Evolutionary conservation across 345 rosid species (phyloP).

Genomic region (Streptanthus diversifolius): DNA sequence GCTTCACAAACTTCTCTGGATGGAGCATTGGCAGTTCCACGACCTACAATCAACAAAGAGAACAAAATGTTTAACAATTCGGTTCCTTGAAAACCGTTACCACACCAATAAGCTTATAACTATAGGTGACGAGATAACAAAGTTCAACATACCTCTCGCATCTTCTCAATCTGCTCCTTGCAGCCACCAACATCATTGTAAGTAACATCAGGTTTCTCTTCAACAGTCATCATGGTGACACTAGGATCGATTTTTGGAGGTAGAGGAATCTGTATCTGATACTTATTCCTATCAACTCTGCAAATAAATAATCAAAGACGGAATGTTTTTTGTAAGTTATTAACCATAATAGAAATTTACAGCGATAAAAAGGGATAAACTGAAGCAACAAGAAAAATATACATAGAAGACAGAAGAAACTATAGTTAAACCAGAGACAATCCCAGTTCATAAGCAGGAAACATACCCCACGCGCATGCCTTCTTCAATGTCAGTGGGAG

Average conservation of each 20-base stretch:
- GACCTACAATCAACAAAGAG: conserved; percentile 42
- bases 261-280: conserved; percentile 96
- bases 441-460: conserved; percentile 5
- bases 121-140: neutral
- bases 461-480: conserved; percentile 99
- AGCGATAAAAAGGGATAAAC: neutral
- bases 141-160: conserved; percentile 69
- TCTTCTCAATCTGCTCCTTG: conserved; percentile 96
- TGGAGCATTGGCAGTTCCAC: conserved; percentile 99
- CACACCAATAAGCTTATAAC: neutral
- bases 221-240: conserved; percentile 99
- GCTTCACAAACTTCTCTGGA: conserved; percentile 98
- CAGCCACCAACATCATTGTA: conserved; percentile 98
- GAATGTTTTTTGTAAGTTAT: neutral
- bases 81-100: neutral
- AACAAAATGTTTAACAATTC: neutral
- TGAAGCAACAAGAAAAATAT: neutral
- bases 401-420: neutral
- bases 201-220: conserved; percentile 97
- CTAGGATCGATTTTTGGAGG: conserved; percentile 99
- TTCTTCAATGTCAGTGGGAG: conserved; percentile 95
- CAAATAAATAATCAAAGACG: conserved; percentile 13
- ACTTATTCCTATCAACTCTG: conserved; percentile 97
- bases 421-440: neutral
- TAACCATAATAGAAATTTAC: neutral